Base-by-base conservation (phyloP, 1,139 yeast species). In the Yamadazyma diospyri region DNA sequence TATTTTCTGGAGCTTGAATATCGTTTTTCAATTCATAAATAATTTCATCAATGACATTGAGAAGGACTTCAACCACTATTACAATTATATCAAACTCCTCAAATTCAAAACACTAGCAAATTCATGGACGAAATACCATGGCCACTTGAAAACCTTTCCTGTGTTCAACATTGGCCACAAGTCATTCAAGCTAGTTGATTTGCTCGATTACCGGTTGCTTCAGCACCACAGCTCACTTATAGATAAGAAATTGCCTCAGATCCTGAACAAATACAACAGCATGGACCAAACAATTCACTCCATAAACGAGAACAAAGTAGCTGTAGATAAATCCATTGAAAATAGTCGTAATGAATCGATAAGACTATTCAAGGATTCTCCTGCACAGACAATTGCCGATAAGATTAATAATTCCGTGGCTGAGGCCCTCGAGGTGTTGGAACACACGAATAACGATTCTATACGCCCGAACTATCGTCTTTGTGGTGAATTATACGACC, bases 21-120 rank as follows among this genome's bases (percentile, higher is more conserved):
- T 77, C 4, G 68, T 81, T 6, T 68, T 74, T 33, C 81, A 78
- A 46, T 81, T 81, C 50, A 69, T 77, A 27, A 69, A 76, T 19
- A 61, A 67, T 29, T 76, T 75, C 50, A 62, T 72, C 23, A 48
- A 55, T 41, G 74, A 72, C 34, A 59, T 75, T 25, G 80, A 76
- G 36, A 76, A 72, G 43, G 63, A 61, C 23, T 78, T 76, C 48
- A 67, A 69, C 35, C 68, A 63, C 15, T 69, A 74, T 27, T 59
- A 65, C 30, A 75, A 70, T 29, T 66, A 70, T 36, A 60, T 79
- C 31, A 61, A 61, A 33, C 51, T 69, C 15, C 52, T 81, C 20
- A 67, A 64, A 34, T 51, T 61, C 27, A 72, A 76, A 40, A 67
- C 79, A 3, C 55, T 76, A 26, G 62, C 67, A 20, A 52, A 58